Percentiles rank a stretch among this genome's conserved stretches.
Evolutionary conservation across 2,329 filamentous ascomycete genomes (phyloP).

Genomic region (Talaromyces sp.): DNA sequence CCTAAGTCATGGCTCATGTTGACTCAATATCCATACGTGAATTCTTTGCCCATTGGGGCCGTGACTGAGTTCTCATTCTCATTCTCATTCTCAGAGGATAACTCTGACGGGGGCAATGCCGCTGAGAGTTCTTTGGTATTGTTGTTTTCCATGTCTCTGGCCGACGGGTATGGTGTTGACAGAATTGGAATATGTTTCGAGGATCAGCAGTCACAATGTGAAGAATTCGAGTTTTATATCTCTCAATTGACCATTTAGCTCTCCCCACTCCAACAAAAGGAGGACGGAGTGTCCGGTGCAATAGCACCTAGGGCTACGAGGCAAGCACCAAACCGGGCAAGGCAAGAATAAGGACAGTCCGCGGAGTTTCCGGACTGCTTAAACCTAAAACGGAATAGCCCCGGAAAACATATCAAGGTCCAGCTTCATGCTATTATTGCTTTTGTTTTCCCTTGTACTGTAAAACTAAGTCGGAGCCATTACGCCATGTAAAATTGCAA

Average conservation of each 20-base stretch:
- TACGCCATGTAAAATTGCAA: background rate
- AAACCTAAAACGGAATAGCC: background rate
- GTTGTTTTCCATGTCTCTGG: constrained; percentile 2
- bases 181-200: background rate
- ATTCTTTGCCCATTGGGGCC: constrained; percentile 20
- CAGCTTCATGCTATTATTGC: background rate
- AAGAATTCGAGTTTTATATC: background rate
- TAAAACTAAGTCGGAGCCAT: background rate
- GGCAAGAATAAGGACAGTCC: background rate
- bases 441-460: background rate
- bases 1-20: background rate
- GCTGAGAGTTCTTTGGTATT: background rate
- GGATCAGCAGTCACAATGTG: background rate
- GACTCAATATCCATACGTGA: constrained; percentile 23
- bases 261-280: background rate
- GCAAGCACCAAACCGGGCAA: background rate
- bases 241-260: background rate
- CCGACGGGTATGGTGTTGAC: no score
- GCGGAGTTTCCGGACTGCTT: constrained; percentile 2
- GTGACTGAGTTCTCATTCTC: background rate
- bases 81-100: background rate
- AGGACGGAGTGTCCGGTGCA: background rate
- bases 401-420: background rate
- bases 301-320: background rate
- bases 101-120: background rate